A percentile compares a stretch with the other conserved stretches of the same genome.
phyloP scores from a whole-genome alignment of 345 rosid genomes.

The Citrus sp. region DNA sequence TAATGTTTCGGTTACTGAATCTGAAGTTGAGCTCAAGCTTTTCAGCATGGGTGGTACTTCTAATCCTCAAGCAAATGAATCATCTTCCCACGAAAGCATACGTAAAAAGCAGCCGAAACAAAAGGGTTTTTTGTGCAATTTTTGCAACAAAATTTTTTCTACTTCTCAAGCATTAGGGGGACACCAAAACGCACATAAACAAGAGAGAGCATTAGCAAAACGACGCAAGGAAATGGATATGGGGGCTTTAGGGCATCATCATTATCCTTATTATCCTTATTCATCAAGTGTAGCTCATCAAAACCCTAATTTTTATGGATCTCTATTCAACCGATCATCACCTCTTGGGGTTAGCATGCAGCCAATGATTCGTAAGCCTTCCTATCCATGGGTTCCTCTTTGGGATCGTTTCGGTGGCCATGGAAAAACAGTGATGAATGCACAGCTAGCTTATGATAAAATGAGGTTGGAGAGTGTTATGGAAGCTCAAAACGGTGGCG shows the following conservation, averaged over 20 bases:
- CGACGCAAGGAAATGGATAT: constrained; percentile 25
- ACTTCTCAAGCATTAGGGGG: constrained; percentile 49
- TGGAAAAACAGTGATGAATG: constrained; percentile 5
- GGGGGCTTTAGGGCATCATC: constrained; percentile 7
- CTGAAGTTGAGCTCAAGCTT: constrained; percentile 32
- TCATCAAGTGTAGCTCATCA: constrained; percentile 9
- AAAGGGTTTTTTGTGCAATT: constrained; percentile 37
- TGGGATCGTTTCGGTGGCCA: constrained; percentile 11
- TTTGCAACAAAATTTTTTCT: constrained; percentile 40
- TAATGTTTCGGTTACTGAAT: constrained; percentile 9
- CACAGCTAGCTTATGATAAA: constrained; percentile 5
- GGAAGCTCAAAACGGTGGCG: constrained; percentile 10
- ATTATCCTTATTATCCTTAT: constrained; percentile 12
- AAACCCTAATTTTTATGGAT: constrained; percentile 11
- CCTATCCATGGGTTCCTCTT: constrained; percentile 14
- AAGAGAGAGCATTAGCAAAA: constrained; percentile 37
- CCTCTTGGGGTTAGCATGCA: constrained; percentile 12
- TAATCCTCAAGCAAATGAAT: background rate
- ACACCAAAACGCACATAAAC: constrained; percentile 52
- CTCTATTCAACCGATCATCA: constrained; percentile 10
- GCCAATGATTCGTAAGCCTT: constrained; percentile 17
- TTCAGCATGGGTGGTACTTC: constrained; percentile 1
- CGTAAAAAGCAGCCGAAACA: background rate
- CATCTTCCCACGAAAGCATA: background rate
- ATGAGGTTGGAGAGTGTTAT: background rate